Percentiles rank a stretch among this genome's conserved stretches.
Evolutionary conservation across 495 filamentous ascomycete genomes (phyloP).

Genomic region (Apiosordaria backusii): DNA sequence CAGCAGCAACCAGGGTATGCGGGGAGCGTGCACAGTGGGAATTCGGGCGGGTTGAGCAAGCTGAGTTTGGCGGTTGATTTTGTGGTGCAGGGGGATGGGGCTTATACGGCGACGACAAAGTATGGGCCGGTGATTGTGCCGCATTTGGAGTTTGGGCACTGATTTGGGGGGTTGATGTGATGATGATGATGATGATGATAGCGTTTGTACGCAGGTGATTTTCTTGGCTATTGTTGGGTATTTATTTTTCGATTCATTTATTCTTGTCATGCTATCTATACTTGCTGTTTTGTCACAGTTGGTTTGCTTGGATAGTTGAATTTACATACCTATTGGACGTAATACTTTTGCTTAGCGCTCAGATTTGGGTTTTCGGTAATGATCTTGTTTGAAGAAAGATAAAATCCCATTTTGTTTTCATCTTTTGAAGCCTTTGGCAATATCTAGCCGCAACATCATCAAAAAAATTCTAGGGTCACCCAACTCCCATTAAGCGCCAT

Average conservation of each 20-base stretch:
- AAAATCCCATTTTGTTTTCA: background rate
- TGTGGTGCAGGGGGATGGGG: conserved; percentile 90
- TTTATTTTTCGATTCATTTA: background rate
- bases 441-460: too few species aligned
- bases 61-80: conserved; percentile 92
- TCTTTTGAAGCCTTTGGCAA: background rate
- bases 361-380: too few species aligned
- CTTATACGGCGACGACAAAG: conserved; percentile 76
- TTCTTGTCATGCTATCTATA: background rate
- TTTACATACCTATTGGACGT: background rate
- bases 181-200: too few species aligned
- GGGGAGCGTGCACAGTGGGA: conserved; percentile 26
- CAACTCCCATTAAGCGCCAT: background rate
- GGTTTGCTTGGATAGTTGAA: background rate
- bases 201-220: too few species aligned
- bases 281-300: background rate
- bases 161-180: conserved; percentile 5
- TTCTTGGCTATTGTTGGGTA: background rate
- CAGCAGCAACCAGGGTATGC: conserved; percentile 36
- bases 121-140: conserved; percentile 97
- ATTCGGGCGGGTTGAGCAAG: conserved; percentile 50
- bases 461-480: background rate
- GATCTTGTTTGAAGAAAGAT: background rate
- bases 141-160: conserved; percentile 77
- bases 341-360: too few species aligned